Base-by-base conservation (phyloP, 1,139 yeast genomes). In the Hansenula anomala region DNA sequence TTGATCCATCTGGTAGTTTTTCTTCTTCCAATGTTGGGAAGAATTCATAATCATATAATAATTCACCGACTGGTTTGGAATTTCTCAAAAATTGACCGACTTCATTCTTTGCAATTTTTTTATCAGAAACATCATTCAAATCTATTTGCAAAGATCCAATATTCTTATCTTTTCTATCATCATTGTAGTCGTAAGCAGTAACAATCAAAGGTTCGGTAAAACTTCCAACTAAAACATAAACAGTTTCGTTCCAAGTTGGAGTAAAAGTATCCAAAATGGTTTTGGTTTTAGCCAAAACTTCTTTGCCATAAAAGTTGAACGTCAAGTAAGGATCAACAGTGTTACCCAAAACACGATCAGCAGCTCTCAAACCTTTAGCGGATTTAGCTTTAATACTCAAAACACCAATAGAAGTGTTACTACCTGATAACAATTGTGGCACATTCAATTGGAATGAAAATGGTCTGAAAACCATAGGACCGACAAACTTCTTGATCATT, bases 381-480 rank as follows among this genome's bases (percentile, higher is more conserved):
- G 74, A 67, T 52, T 78, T 78, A 28, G 84, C 70, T 28, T 74
- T 78, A 38, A 92, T 65, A 34, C 82, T 82, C 49, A 90, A 66
- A 22, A 92, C 87, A 64, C 98, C 98, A 51, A 88, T 73, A 11
- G 97, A 84, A 19, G 94, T 78, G 53, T 82, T 83, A 32, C 87
- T 78, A 55, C 97, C 96, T 20, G 95, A 84, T 54, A 92, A 65
- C 58, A 92, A 69, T 64, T 89, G 97, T 58, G 94, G 96, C 36
- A 92, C 75, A 55, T 92, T 92, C 58, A 92, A 69, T 66, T 92
- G 96, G 70, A 88, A 86, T 4, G 96, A 87, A 51, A 92, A 80
- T 22, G 98, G 98, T 35, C 85, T 71, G 55, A 86, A 84, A 38
- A 92, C 59, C 69, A 92, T 76, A 18, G 97, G 92, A 13, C 97